Evolutionary conservation across 257 asterid species (phyloP), one percentile per base, ranked within the genome.

Genomic region (Hygrophila difformis): DNA sequence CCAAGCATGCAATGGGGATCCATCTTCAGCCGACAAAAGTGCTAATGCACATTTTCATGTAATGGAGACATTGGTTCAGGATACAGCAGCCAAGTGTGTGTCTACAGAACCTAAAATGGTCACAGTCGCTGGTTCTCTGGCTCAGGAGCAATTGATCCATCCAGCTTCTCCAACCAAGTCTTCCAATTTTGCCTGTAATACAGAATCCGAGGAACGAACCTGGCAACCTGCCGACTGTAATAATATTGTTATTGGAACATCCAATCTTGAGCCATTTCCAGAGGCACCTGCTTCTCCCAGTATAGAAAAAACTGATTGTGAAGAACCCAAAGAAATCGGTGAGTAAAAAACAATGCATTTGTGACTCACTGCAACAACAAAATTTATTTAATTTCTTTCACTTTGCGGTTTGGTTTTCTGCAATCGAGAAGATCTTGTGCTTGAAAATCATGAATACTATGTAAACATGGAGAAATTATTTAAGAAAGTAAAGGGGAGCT

Each of bases 311-410:
- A 49, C 65, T 64, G 49, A 26, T 28, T 38, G 41, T 33, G 46
- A 45, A 40, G 69, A 58, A 31, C 41, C 76, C 39, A 51, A 56
- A 36, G 72, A 49, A 35, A 66, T 59, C 11, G 23, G 96, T 79
- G 70, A 70, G 82, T 64, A 22, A 11, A 61, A 48, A 11, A 54
- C 8, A 3, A 49, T 39, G 39, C n/a, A 15, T 54, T 16, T 51
- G 35, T 11, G 31, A 56, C 28, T 13, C 29, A 15, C 43, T 42
- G 19, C 8, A 3, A 3, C 31, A 5, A 26, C 8, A 26, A 26
- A 8, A 26, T 5, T 26, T 26, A 8, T 5, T 26, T 3, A 26
- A 26, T 5, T 3, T 26, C 4, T 26, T 26, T 26, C 31, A 26
- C 8, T 26, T 8, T 26, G 31, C n/a, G n/a, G n/a, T n/a, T n/a